phyloP scores from a whole-genome alignment of 441 rosid genomes.

The Populus hybrid region DNA sequence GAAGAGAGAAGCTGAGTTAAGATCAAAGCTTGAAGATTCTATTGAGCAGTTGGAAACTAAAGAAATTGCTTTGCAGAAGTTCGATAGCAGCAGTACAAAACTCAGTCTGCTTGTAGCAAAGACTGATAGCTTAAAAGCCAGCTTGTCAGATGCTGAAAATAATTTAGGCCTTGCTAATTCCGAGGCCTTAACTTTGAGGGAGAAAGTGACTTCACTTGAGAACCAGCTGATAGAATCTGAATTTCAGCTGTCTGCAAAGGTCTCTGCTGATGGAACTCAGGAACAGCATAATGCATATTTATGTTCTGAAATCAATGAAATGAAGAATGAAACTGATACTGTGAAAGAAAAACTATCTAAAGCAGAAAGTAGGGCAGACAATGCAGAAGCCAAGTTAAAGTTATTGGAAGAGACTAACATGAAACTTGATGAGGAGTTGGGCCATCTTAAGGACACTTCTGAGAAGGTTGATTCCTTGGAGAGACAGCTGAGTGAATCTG shows the following conservation, averaged over 20 bases:
- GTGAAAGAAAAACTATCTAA: slow-evolving; percentile 39
- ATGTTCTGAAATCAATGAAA: slow-evolving; percentile 16
- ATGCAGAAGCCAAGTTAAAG: slow-evolving; percentile 49
- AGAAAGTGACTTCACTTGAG: slow-evolving; percentile 51
- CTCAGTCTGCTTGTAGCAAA: slow-evolving; percentile 38
- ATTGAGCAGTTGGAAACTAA: slow-evolving; percentile 50
- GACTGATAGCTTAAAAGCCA: slow-evolving; percentile 48
- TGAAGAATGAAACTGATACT: slow-evolving; percentile 35
- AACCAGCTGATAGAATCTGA: slow-evolving; percentile 52
- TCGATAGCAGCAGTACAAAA: slow-evolving; percentile 44
- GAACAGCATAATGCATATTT: slow-evolving; percentile 17
- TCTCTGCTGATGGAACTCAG: slow-evolving; percentile 28
- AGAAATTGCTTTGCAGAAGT: slow-evolving; percentile 48
- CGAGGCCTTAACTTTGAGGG: slow-evolving; percentile 51
- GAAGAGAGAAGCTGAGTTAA: slow-evolving; percentile 54
- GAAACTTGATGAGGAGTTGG: slow-evolving; percentile 48
- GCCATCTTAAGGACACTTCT: slow-evolving; percentile 38
- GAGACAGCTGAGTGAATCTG: slow-evolving; percentile 61
- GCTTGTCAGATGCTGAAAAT: slow-evolving; percentile 56
- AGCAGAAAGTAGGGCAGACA: slow-evolving; percentile 48
- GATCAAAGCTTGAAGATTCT: slow-evolving; percentile 45
- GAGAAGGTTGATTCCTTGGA: slow-evolving; percentile 66
- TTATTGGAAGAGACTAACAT: slow-evolving; percentile 38
- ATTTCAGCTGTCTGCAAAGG: slow-evolving; percentile 28
- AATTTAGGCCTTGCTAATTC: slow-evolving; percentile 45